Evolutionary conservation across 805 yeast genomes (phyloP).

Genomic region (Cyberlindnera euphorbiae): DNA sequence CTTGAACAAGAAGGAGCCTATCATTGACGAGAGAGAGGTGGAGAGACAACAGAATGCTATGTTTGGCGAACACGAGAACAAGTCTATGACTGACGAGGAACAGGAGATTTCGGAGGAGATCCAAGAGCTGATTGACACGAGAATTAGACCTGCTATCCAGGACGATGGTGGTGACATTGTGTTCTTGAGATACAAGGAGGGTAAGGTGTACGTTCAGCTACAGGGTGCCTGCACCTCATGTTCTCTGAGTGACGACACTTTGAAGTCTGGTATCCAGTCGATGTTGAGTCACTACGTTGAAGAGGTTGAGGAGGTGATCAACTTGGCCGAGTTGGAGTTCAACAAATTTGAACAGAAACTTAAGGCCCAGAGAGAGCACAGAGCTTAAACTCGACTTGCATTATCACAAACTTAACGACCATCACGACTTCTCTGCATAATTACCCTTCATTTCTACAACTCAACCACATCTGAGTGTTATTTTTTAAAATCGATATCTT

Average conservation of each 20-base stretch:
- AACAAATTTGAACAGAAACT: constrained; percentile 26
- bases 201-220: constrained; percentile 80
- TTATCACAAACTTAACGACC: too few species aligned
- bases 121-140: constrained; percentile 86
- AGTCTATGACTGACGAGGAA: constrained; percentile 49
- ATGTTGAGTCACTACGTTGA: constrained; percentile 97
- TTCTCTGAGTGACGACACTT: constrained; percentile 83
- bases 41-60: constrained; percentile 5
- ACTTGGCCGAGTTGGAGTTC: constrained; percentile 27
- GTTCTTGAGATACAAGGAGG: constrained; percentile 79
- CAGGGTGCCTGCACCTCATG: constrained; percentile 97
- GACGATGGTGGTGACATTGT: constrained; percentile 99
- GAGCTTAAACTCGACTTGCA: constrained; percentile 9
- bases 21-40: constrained; percentile 16
- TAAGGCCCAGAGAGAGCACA: constrained; percentile 17
- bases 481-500: background rate
- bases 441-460: background rate
- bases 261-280: constrained; percentile 94
- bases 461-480: too few species aligned
- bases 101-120: constrained; percentile 83
- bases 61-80: constrained; percentile 3
- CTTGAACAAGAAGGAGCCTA: constrained; percentile 29
- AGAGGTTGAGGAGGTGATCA: constrained; percentile 77
- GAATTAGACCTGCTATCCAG: constrained; percentile 95
- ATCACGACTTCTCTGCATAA: background rate